Evolutionary conservation across 768 basidiomycete genomes (phyloP).

Genomic region (Kwoniella europaea): DNA sequence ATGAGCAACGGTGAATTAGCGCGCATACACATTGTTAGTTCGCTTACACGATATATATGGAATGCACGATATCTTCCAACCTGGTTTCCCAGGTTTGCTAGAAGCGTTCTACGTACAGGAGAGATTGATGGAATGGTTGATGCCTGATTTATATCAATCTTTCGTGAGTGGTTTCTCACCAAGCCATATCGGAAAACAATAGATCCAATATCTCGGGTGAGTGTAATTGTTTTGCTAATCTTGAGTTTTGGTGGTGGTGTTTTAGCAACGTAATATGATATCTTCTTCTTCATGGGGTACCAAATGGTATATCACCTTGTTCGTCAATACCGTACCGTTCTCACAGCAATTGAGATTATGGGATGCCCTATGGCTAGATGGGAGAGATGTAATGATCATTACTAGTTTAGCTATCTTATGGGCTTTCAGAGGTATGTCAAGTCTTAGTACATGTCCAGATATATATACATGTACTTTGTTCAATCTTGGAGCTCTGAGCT

Average conservation of each 20-base stretch:
- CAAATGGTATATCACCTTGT: slow-evolving; percentile 99
- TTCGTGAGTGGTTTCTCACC: slow-evolving; percentile 62
- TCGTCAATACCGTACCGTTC: slow-evolving; percentile 93
- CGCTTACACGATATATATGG: slow-evolving; percentile 86
- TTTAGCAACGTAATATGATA: slow-evolving; percentile 80
- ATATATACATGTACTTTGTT: no score
- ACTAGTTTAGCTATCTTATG: slow-evolving; percentile 87
- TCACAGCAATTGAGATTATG: slow-evolving; percentile 91
- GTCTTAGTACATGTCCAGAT: no score
- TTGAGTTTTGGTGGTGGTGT: no score
- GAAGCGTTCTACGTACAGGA: slow-evolving; percentile 98
- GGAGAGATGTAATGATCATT: slow-evolving; percentile 83
- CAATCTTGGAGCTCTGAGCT: neutral
- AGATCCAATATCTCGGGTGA: no score
- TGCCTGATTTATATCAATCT: slow-evolving; percentile 85
- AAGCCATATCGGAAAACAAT: no score
- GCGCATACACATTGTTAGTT: slow-evolving; percentile 80
- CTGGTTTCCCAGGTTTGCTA: slow-evolving; percentile 92
- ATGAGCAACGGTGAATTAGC: slow-evolving; percentile 54
- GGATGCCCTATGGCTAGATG: slow-evolving; percentile 92
- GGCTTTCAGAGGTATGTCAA: slow-evolving; percentile 74
- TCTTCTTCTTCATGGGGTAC: slow-evolving; percentile 94
- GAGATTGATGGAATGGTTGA: slow-evolving; percentile 78
- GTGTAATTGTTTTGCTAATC: neutral
- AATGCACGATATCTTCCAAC: slow-evolving; percentile 85